Conservation (phyloP, 768 basidiomycete genomes). For the Tremella mesenterica region DNA sequence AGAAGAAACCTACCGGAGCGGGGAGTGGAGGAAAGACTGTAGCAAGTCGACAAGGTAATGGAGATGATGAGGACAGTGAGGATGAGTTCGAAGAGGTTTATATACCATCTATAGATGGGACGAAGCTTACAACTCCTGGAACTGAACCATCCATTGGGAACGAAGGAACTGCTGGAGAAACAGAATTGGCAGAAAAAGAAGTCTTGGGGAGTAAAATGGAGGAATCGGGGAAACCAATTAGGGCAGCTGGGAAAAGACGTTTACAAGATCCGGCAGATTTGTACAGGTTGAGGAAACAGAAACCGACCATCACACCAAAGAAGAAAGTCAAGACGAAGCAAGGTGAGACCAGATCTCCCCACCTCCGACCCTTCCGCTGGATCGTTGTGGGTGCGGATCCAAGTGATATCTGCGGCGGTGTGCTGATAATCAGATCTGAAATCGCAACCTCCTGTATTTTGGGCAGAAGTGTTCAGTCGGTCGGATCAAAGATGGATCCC, state of each 20-base stretch:
- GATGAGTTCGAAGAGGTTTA: slow-evolving; percentile 36
- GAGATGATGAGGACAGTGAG: slow-evolving; percentile 25
- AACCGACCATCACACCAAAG: slow-evolving; percentile 40
- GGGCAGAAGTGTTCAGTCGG: slow-evolving; percentile 94
- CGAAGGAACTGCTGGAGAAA: too few relatives aligned
- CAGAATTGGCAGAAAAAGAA: too few relatives aligned
- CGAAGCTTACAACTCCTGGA: too few relatives aligned
- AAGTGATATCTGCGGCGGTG: too few relatives aligned
- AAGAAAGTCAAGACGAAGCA: slow-evolving; percentile 28
- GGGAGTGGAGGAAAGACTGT: slow-evolving; percentile 22
- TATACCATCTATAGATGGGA: too few relatives aligned
- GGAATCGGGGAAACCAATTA: slow-evolving; percentile 16
- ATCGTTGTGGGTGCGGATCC: not conserved
- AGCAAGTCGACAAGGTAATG: slow-evolving; percentile 30
- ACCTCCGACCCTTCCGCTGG: not conserved
- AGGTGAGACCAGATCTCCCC: slow-evolving; percentile 22
- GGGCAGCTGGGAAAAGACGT: slow-evolving; percentile 20
- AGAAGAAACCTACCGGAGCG: slow-evolving; percentile 30
- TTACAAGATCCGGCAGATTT: slow-evolving; percentile 34
- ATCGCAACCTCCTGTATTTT: slow-evolving; percentile 71
- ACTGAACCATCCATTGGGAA: too few relatives aligned
- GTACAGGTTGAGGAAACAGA: slow-evolving; percentile 48
- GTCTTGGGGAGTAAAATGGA: slow-evolving; percentile 26
- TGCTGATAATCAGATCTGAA: slow-evolving; percentile 24
- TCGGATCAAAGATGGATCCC: slow-evolving; percentile 86